Evolutionary conservation across 1,284 basidiomycete species (phyloP), one percentile per base, ranked within the genome.

Genomic region (Anthracocystis panici-leucophaei): DNA sequence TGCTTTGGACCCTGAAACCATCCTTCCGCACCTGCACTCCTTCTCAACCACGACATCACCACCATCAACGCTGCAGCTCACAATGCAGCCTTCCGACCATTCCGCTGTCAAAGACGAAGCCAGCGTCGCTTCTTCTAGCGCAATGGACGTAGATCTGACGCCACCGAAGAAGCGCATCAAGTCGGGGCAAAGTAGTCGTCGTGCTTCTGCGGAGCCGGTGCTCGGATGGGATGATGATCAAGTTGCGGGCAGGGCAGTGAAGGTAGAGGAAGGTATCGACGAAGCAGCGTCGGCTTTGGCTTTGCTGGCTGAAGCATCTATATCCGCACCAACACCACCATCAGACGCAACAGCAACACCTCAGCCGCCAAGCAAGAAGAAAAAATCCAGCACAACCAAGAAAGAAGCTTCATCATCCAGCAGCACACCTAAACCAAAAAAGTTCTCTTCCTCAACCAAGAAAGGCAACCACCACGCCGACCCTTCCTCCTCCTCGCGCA

Each of bases 1-100:
- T 59, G 23, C 25, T 29, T 70, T 70, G 67, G 67, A 70, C 67
- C 67, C 67, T 70, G 61, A 70, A 20, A 53, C 46, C 27, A 9
- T 18, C 46, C 18, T 48, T 4, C 9, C 1, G 5, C 27, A 16
- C 5, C 42, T 23, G 23, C 31, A 10, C 12, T 16, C 35, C 35
- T 38, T 38, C 35, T 10, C 46, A 18, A 48, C 21, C 46, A 29
- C 46, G 46, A 48, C 46, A 31, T 46, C 23, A 12, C 29, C 38
- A 44, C 27, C 23, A 11, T 9, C 29, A 11, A 11, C 27, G 18
- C 8, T 57, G 8, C 23, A 27, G 20, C 21, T 48, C 27, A 27
- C 5, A 11, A 48, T 48, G 46, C 46, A 48, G 27, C 18, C 25
- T 18, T 14, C 12, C 23, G 23, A 46, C 12, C 11, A 16, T 25